phyloP scores from a whole-genome alignment of 495 filamentous ascomycete species.

The Penicillium robsamsonii region DNA sequence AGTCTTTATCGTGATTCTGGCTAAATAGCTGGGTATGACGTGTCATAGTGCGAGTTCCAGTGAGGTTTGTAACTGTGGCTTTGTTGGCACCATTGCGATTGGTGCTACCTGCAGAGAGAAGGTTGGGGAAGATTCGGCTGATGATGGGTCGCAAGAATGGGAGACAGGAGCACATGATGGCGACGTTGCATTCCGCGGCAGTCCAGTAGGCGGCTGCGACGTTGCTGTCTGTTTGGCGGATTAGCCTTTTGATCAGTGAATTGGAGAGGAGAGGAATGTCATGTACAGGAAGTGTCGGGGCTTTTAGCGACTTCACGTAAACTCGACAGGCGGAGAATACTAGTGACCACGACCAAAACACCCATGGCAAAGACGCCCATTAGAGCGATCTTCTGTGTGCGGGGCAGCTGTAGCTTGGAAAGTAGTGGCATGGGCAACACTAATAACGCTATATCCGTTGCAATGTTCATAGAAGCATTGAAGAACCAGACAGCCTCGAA shows the following conservation, averaged over 20 bases:
- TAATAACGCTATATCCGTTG: constrained; percentile 56
- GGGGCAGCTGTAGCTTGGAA: constrained; percentile 48
- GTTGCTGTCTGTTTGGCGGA: constrained; percentile 41
- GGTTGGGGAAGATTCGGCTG: constrained; percentile 65
- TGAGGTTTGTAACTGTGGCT: constrained; percentile 19
- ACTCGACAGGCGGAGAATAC: constrained; percentile 37
- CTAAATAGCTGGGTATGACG: constrained; percentile 24
- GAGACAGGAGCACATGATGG: constrained; percentile 81
- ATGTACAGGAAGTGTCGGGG: constrained; percentile 56
- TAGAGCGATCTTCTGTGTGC: constrained; percentile 50
- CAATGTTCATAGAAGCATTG: constrained; percentile 54
- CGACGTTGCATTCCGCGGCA: constrained; percentile 77
- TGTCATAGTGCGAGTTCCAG: constrained; percentile 18
- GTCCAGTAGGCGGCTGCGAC: constrained; percentile 66
- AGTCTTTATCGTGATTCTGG: constrained; percentile 30
- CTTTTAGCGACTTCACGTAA: constrained; percentile 30
- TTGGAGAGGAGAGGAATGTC: constrained; percentile 38
- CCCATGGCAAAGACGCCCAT: constrained; percentile 57
- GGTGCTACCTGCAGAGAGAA: constrained; percentile 49
- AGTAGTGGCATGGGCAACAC: constrained; percentile 56
- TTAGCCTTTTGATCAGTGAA: constrained; percentile 44
- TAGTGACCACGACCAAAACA: constrained; percentile 44
- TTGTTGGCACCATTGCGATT: constrained; percentile 24
- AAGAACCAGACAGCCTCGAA: constrained; percentile 47
- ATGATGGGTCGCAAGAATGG: constrained; percentile 84